These are phyloP conservation scores for Pseudodiploospora longispora DNA, from an alignment of 2,329 filamentous ascomycete species.

Conservation along the genomic window DNA sequence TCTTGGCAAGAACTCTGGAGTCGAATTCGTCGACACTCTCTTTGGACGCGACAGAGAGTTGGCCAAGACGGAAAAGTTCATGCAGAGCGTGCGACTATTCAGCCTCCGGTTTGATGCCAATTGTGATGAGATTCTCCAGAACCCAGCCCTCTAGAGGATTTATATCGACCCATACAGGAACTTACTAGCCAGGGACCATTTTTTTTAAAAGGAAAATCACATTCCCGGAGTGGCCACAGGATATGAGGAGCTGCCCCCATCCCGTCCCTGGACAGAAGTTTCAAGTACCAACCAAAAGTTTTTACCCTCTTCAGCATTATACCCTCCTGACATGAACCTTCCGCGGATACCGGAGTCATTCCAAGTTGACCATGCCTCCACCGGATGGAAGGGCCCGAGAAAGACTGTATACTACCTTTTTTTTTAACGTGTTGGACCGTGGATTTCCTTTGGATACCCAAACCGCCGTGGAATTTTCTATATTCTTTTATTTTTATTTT, in stretches of 20 bases:
- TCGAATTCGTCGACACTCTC: slow-evolving; percentile 92
- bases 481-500: slow-evolving; percentile 7
- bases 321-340: slow-evolving; percentile 2
- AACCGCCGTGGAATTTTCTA: slow-evolving; percentile 1
- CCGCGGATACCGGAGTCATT: slow-evolving; percentile 5
- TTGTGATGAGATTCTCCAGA: slow-evolving; percentile 76
- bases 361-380: slow-evolving; percentile 3
- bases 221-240: slow-evolving; percentile 7
- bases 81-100: slow-evolving; percentile 82
- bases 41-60: slow-evolving; percentile 88
- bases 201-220: neutral
- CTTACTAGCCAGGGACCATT: slow-evolving; percentile 4
- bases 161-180: neutral
- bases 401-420: slow-evolving; percentile 9
- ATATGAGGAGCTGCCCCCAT: slow-evolving; percentile 11
- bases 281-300: too few species aligned
- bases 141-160: slow-evolving; percentile 44
- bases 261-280: neutral
- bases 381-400: slow-evolving; percentile 8
- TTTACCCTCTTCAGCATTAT: too few species aligned
- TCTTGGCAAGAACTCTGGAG: slow-evolving; percentile 85
- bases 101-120: slow-evolving; percentile 92
- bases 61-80: slow-evolving; percentile 84
- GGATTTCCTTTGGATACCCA: slow-evolving; percentile 11
- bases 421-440: slow-evolving; percentile 3